phyloP scores from a whole-genome alignment of 805 yeast species.

The Spathaspora gorwiae region DNA sequence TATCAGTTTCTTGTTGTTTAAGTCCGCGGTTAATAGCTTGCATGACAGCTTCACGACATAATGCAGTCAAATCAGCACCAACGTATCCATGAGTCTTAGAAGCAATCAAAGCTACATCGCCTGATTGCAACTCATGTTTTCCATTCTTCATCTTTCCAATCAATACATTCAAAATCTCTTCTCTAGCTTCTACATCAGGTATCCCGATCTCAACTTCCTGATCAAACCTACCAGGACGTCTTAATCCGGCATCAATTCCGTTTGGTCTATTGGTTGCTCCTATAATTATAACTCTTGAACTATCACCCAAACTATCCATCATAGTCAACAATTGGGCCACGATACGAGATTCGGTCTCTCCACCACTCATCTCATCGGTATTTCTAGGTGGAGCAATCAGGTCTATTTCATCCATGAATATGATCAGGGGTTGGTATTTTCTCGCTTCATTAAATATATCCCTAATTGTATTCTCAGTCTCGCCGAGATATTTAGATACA shows the following conservation, averaged over 20 bases:
- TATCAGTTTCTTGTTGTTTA: conserved; percentile 19
- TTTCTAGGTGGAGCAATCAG: conserved; percentile 83
- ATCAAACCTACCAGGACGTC: conserved; percentile 87
- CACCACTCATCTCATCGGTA: conserved; percentile 63
- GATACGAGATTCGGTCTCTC: conserved; percentile 86
- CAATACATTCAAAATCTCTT: conserved; percentile 64
- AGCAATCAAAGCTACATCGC: conserved; percentile 61
- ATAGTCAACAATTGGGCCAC: conserved; percentile 82
- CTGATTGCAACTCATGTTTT: conserved; percentile 45
- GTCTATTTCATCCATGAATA: conserved; percentile 91
- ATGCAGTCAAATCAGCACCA: conserved; percentile 90
- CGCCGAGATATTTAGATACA: conserved; percentile 90
- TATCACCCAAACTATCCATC: conserved; percentile 72
- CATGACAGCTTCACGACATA: conserved; percentile 86
- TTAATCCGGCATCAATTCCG: conserved; percentile 61
- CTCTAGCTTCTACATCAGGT: conserved; percentile 80
- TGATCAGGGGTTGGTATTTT: conserved; percentile 79
- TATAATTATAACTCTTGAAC: conserved; percentile 61
- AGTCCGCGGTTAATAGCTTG: conserved; percentile 67
- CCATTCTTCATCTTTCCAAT: conserved; percentile 45
- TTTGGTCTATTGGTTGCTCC: conserved; percentile 76
- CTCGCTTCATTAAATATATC: conserved; percentile 81
- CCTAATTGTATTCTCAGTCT: conserved; percentile 83
- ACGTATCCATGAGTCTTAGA: conserved; percentile 92
- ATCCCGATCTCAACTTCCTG: conserved; percentile 88